Evolutionary conservation across 805 yeast species (phyloP), one percentile per base, ranked within the genome.

Genomic region (Lipomyces mesembrius): DNA sequence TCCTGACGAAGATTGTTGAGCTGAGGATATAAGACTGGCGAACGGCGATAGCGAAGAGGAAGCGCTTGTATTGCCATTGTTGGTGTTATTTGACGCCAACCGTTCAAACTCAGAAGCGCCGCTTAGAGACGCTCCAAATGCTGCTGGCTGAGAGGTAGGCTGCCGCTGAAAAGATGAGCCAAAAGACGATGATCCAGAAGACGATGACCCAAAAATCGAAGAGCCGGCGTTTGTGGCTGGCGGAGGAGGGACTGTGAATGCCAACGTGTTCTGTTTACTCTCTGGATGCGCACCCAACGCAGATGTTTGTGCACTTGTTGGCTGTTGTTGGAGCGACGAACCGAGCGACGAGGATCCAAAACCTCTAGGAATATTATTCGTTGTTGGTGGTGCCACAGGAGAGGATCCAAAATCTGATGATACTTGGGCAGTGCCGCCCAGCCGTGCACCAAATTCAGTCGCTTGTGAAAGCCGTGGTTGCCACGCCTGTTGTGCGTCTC

Each of bases 251-350:
- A 43, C 11, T 12, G 52, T 29, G 32, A 29, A n/a, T 25, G 34
- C 20, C 29, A 27, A 27, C 2, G 49, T 25, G 11, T 61, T 27
- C 35, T 62, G 8, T 14, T 34, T 8, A 25, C 66, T 64, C n/a
- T 52, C 35, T 22, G 66, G n/a, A 25, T 46, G n/a, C 20, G 61
- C 32, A n/a, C 58, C 67, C 14, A 61, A 60, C 2, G 64, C 67
- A 17, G 67, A 35, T 12, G 35, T 35, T 35, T 51, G 34, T 12
- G 29, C 51, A 3, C 22, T 17, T 43, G 49, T 6, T 17, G 49
- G 20, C 49, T n/a, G 32, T 46, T 34, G 59, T 43, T 63, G 35
- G 4, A 17, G 8, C 9, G 22, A 17, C 2, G 20, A 17, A 43
- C 49, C 49, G 22, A 29, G 25, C 11, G 25, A 43, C 49, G 22